Base-by-base conservation (phyloP, 495 filamentous ascomycete genomes). In the Hyphodiscus hymeniophilus region DNA sequence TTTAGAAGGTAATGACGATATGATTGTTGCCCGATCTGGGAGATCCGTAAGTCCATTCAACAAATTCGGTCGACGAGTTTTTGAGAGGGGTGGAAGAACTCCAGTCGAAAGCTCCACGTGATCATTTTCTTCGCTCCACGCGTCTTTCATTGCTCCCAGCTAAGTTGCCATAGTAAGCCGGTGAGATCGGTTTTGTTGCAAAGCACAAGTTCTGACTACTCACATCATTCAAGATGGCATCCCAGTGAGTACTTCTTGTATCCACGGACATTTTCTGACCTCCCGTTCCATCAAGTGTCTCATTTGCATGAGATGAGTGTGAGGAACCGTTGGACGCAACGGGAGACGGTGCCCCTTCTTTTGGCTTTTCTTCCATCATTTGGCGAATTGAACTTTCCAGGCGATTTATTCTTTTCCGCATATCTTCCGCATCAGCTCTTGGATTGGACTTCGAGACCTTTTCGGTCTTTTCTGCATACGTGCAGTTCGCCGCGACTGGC, bases 361-460 rank as follows among this genome's bases (percentile, higher is more conserved):
- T 36, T 51, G 50, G 32, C 47, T 56, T 38, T n/a, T 48, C 44
- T 33, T 54, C 43, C 52, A 74, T 69, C 60, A 77, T 67, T 26
- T 50, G 66, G 20, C 68, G 64, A 13, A 79, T 69, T 61, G 77
- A 68, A 22, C 67, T 62, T 49, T 80, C 76, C 0, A 78, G 67
- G 17, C 69, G 66, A 56, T 70, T 69, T 16, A 80, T 57, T 13
- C 75, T 63, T 2, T 69, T 68, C 11, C 72, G 64, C 67, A 77
- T 72, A 51, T 60, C 45, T n/a, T 54, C 55, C 12, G 47, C 33
- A 36, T 54, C 51, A 31, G 55, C 43, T 16, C 51, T 38, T 64
- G 55, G 64, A 63, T 45, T 48, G 10, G 32, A 21, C 26, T 10
- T 42, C 59, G 47, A 8, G 59, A 31, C 20, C 57, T 35, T 54